Base-by-base conservation (phyloP, 805 yeast genomes). In the Ogataea ganodermae region DNA sequence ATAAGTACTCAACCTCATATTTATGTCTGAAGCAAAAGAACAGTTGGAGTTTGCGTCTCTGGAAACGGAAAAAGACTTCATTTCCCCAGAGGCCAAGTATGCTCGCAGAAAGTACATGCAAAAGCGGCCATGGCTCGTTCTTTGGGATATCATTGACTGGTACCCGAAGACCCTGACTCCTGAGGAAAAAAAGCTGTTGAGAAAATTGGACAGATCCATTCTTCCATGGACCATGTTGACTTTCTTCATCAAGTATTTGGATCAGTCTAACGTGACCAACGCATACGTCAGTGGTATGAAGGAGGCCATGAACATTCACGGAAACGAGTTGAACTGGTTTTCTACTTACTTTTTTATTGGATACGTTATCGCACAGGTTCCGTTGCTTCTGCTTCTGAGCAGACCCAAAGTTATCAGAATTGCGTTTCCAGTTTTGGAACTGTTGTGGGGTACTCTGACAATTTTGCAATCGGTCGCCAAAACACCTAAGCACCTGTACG, bases 211-310 rank as follows among this genome's bases (percentile, higher is more conserved):
- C 31, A 10, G 35, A 3, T 30, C 51, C 13, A 33, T 48, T 8
- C 20, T 28, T 3, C 41, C 35, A 20, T 43, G 33, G 32, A 24
- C 35, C 5, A 28, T 24, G 41, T 21, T 43, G n/a, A 35, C 40
- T 2, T 43, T 43, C 16, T 43, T 35, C 28, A 27, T 26, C 47
- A 82, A 81, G 52, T 82, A 80, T 60, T 70, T 83, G 22, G 86
- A 82, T 61, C 70, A 82, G 55, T 67, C 75, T 13, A 80, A 80
- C 42, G 62, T 79, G 32, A 65, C 75, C 23, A 75, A 78, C 55
- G 87, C 87, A 2, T 82, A 81, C 58, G 83, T 81, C 13, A 71
- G 80, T 10, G 87, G 88, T 7, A 78, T 83, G 85, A 74, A 79
- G 54, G 80, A 80, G 46, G 85, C 30, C 13, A 33, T 59, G 26